Percentiles rank a stretch among this genome's conserved stretches.
phyloP scores from a whole-genome alignment of 2,329 filamentous ascomycete genomes.

The Apiospora rasikravindrae region DNA sequence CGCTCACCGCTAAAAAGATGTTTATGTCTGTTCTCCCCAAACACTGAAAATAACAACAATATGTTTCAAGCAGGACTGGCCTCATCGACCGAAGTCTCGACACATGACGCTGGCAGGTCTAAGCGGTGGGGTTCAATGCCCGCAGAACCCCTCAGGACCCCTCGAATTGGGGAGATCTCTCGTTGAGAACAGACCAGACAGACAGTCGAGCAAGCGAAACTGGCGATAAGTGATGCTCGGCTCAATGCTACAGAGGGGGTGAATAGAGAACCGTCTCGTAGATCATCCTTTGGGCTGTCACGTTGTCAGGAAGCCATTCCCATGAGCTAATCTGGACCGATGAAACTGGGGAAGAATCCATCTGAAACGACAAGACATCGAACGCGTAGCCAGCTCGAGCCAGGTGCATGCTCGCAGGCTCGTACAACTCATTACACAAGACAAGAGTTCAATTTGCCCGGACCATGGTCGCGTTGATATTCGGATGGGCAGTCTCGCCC shows the following conservation, averaged over 20 bases:
- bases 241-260: neutral
- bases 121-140: slow-evolving; percentile 16
- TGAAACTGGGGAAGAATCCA: slow-evolving; percentile 16
- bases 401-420: neutral
- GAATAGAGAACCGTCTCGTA: neutral
- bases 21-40: slow-evolving; percentile 9
- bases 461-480: slow-evolving; percentile 13
- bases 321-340: slow-evolving; percentile 8
- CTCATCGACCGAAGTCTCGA: neutral
- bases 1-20: slow-evolving; percentile 3
- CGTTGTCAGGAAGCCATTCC: slow-evolving; percentile 14
- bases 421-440: slow-evolving; percentile 11
- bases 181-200: slow-evolving; percentile 5
- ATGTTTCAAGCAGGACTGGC: slow-evolving; percentile 5
- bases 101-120: slow-evolving; percentile 13
- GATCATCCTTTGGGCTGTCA: slow-evolving; percentile 13
- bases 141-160: neutral
- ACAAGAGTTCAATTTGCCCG: slow-evolving; percentile 15
- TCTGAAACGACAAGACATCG: slow-evolving; percentile 12
- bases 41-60: slow-evolving; percentile 8
- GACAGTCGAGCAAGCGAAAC: neutral
- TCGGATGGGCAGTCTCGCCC: slow-evolving; percentile 8
- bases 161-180: slow-evolving; percentile 9
- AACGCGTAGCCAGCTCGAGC: slow-evolving; percentile 6
- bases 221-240: neutral